Base-by-base conservation (phyloP, 345 rosid genomes). In the Microcos paniculata region DNA sequence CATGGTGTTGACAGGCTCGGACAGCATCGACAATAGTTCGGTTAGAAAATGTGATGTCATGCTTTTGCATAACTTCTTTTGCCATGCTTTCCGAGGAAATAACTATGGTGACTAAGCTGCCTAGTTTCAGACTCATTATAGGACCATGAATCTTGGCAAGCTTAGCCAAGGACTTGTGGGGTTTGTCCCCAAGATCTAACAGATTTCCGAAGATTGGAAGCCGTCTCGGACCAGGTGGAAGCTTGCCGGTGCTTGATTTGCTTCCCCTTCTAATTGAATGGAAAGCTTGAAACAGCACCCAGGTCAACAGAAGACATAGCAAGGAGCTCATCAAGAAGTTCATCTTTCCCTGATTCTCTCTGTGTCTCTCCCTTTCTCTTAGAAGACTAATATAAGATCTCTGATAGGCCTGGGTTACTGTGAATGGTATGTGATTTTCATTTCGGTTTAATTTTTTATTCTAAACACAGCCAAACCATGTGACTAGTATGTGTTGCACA, bases 91-190 rank as follows among this genome's bases (percentile, higher is more conserved):
- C 77, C 13, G 85, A 88, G 35, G 88, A 76, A 55, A 86, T 48
- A 24, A 87, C 83, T 7, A 90, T 43, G 0, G 85, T 84, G 43
- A 82, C 76, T 14, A 79, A 58, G 48, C 46, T 46, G 43, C 90
- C 87, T 2, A 88, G 82, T 70, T 79, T 75, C 16, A 87, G 72
- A 61, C 58, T 80, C 85, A 83, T 84, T 10, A 90, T 48, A 6
- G 85, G 83, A 16, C 89, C 87, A 48, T 88, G 74, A 35, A 43
- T 38, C n/a, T 74, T 71, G 63, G 92, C 82, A 58, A 90, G 83
- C 35, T 84, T 11, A 30, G 80, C 57, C 8, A 88, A 33, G 12
- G 82, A 72, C 65, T 55, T 63, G 64, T 87, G 89, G 45, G 90
- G 80, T 23, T 73, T 85, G 70, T 55, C 55, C 3, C 88, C 83